A percentile compares a stretch with the other conserved stretches of the same genome.
phyloP scores from a whole-genome alignment of 2,329 filamentous ascomycete species.

The Phoma sp. region DNA sequence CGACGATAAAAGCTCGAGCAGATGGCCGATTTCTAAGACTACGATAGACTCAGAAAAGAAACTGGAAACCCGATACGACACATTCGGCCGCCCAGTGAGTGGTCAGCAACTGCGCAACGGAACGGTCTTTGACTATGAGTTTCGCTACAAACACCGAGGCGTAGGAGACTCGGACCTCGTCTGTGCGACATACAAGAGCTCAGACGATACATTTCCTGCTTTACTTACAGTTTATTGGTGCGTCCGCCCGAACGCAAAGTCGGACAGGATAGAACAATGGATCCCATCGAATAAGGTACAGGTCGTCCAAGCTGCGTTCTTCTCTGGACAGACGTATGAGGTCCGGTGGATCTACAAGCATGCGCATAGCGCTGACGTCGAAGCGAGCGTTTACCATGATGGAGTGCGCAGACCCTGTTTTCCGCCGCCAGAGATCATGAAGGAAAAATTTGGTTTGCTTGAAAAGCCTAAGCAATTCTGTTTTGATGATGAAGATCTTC shows the following conservation, averaged over 20 bases:
- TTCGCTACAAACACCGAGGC: too few species aligned
- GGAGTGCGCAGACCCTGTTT: too few species aligned
- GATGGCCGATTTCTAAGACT: background rate
- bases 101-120: background rate
- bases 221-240: background rate
- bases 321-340: too few species aligned
- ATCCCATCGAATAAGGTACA: background rate
- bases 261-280: background rate
- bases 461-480: too few species aligned
- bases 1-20: background rate
- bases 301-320: background rate
- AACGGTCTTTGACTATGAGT: background rate
- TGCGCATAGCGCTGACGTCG: too few species aligned
- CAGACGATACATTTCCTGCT: background rate
- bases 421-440: too few species aligned
- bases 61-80: background rate
- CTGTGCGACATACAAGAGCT: background rate
- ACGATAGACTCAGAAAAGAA: background rate
- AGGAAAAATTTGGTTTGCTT: too few species aligned
- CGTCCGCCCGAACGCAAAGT: too few species aligned
- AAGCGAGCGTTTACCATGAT: too few species aligned
- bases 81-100: background rate
- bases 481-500: too few species aligned
- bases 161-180: background rate
- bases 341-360: too few species aligned